Percentiles rank a stretch among this genome's conserved stretches.
phyloP scores from a whole-genome alignment of 2,329 filamentous ascomycete species.

The Ophiostoma sp. region DNA sequence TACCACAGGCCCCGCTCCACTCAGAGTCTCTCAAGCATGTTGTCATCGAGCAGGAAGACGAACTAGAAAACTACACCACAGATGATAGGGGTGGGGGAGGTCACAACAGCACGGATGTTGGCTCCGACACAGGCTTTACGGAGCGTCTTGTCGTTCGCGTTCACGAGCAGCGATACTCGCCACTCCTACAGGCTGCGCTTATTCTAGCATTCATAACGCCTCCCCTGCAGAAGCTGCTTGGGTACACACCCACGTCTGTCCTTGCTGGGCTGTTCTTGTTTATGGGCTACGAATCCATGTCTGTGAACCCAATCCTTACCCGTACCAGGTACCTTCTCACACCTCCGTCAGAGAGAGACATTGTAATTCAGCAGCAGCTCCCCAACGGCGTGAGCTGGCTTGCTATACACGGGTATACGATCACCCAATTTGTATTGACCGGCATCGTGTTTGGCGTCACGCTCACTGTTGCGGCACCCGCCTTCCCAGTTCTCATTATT shows the following conservation, averaged over 20 bases:
- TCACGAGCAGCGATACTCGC: not conserved
- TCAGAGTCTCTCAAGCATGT: conserved; percentile 57
- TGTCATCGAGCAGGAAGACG: conserved; percentile 34
- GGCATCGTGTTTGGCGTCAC: conserved; percentile 16
- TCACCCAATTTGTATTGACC: conserved; percentile 15
- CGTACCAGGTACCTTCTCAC: conserved; percentile 15
- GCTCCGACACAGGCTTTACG: not conserved
- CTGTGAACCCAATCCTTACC: conserved; percentile 17
- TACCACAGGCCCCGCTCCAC: conserved; percentile 61
- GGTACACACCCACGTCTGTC: conserved; percentile 14
- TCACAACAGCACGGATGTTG: not conserved
- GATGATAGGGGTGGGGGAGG: not conserved
- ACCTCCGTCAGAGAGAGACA: conserved; percentile 15
- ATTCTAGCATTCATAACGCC: not conserved
- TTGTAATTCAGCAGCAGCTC: conserved; percentile 1
- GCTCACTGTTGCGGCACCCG: conserved; percentile 19
- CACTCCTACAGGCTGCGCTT: not conserved
- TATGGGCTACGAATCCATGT: conserved; percentile 19
- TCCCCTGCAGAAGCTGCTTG: conserved; percentile 15
- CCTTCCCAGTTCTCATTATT: conserved; percentile 58
- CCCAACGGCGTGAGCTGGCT: conserved; percentile 14
- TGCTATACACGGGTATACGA: conserved; percentile 17
- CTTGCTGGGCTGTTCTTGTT: conserved; percentile 18
- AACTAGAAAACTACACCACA: not conserved
- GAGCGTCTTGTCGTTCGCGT: not conserved